A percentile compares a stretch with the other conserved stretches of the same genome.
phyloP scores from a whole-genome alignment of 306 rosid species.

The Comarum palustre region DNA sequence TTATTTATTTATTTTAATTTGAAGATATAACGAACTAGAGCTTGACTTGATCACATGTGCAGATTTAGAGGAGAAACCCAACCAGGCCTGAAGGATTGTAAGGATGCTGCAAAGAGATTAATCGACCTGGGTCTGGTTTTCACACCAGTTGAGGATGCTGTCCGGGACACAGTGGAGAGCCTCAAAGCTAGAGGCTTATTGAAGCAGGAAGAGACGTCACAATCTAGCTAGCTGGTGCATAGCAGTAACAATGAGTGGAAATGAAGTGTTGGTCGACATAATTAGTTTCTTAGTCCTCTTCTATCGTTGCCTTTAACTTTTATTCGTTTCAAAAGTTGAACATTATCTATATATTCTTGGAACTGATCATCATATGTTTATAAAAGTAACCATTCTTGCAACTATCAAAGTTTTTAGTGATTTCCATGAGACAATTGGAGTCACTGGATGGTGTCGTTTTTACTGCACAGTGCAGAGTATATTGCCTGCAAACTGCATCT shows the following conservation, averaged over 20 bases:
- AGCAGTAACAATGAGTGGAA: slow-evolving; percentile 33
- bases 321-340: slow-evolving; percentile 26
- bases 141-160: slow-evolving; percentile 68
- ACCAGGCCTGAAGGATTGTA: slow-evolving; percentile 57
- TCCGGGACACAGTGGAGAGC: slow-evolving; percentile 64
- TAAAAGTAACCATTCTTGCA: neutral
- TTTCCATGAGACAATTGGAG: slow-evolving; percentile 11
- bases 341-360: neutral
- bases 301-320: neutral
- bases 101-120: slow-evolving; percentile 69
- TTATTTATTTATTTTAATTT: neutral
- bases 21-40: neutral
- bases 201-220: slow-evolving; percentile 18
- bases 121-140: slow-evolving; percentile 65
- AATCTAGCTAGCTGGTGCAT: slow-evolving; percentile 16
- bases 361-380: neutral
- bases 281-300: neutral
- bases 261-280: slow-evolving; percentile 14
- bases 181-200: slow-evolving; percentile 60
- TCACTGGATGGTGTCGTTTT: neutral
- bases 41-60: slow-evolving; percentile 25
- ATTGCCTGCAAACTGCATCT: slow-evolving; percentile 3
- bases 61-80: slow-evolving; percentile 72
- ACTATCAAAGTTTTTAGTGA: slow-evolving; percentile 2
- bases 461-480: slow-evolving; percentile 17